A percentile compares a stretch with the other conserved stretches of the same genome.
Conservation (phyloP, 768 basidiomycete genomes). For the Leccinum variicolor region DNA sequence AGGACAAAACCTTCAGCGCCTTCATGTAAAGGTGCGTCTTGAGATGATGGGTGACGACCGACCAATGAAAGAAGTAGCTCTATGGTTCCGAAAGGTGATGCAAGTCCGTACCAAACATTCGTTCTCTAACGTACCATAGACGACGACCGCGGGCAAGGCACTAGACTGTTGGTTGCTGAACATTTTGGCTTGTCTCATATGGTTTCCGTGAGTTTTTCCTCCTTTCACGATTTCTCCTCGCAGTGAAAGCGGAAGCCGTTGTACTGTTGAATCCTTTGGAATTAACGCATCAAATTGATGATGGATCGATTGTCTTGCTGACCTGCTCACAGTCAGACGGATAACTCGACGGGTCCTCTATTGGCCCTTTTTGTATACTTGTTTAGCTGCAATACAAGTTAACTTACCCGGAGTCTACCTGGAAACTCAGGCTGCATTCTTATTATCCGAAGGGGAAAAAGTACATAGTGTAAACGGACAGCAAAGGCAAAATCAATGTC, state of each 20-base stretch:
- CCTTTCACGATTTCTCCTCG: neutral
- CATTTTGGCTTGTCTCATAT: constrained; percentile 14
- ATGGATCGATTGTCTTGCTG: constrained; percentile 40
- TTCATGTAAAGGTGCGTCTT: constrained; percentile 49
- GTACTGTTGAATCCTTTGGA: constrained; percentile 46
- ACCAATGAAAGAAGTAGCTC: constrained; percentile 38
- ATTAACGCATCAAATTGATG: constrained; percentile 50
- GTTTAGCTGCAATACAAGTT: neutral
- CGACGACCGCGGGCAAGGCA: constrained; percentile 54
- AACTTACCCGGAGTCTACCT: neutral
- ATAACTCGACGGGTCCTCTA: neutral
- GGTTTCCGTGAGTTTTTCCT: constrained; percentile 11
- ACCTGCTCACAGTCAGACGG: constrained; percentile 2
- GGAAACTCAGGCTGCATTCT: constrained; percentile 2
- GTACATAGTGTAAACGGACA: constrained; percentile 21
- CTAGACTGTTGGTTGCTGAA: constrained; percentile 52
- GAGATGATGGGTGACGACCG: constrained; percentile 21
- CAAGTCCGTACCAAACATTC: neutral
- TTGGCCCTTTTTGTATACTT: neutral
- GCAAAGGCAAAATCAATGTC: constrained; percentile 7
- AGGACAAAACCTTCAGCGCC: constrained; percentile 53
- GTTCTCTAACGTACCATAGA: constrained; percentile 34
- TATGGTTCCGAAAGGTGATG: constrained; percentile 74
- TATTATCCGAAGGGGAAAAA: constrained; percentile 16
- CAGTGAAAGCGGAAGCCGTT: constrained; percentile 20